Evolutionary conservation across 768 basidiomycete species (phyloP), one percentile per base, ranked within the genome.

Genomic region (Boletus reticuloceps): DNA sequence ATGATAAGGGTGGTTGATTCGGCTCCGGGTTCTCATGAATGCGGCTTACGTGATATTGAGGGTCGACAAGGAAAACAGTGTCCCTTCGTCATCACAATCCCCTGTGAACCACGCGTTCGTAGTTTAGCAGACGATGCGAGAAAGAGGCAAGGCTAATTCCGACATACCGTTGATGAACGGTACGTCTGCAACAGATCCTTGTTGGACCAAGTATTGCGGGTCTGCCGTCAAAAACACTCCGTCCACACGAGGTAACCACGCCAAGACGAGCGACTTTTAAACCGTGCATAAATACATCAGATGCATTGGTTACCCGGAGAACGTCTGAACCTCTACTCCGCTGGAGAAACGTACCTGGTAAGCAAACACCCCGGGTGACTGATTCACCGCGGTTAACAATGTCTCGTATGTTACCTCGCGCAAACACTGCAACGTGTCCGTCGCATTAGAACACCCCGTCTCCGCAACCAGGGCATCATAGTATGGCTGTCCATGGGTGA

Each of bases 81-180:
- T 76, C 51, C 74, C 76, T 58, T 77, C 75, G 39, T 78, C 76
- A 50, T 77, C 75, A 25, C 67, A 69, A 45, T 73, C 64, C 2
- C 77, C 51, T 52, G 43, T 5, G 22, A 9, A 17, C 20, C 8
- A 17, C 22, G 9, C 27, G 29, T 29, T 29, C 29, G 29, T 29
- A 9, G 29, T 29, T 29, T 9, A 29, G 29, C 29, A 3, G 29
- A 29, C 29, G 27, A 27, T 27, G 27, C 27, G 29, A 29, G 29
- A 29, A 29, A 29, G 29, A 29, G 8, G 29, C 29, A 29, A 29
- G 29, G 29, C 29, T 0, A 29, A 29, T 29, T 29, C 9, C 29
- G 29, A 29, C 29, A 29, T 66, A 58, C 36, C 41, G 9, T 20
- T 40, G 42, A 58, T 41, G 31, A 41, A 57, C 2, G 47, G 50